phyloP scores from a whole-genome alignment of 768 basidiomycete species.

The Boletus vermiculosoides region DNA sequence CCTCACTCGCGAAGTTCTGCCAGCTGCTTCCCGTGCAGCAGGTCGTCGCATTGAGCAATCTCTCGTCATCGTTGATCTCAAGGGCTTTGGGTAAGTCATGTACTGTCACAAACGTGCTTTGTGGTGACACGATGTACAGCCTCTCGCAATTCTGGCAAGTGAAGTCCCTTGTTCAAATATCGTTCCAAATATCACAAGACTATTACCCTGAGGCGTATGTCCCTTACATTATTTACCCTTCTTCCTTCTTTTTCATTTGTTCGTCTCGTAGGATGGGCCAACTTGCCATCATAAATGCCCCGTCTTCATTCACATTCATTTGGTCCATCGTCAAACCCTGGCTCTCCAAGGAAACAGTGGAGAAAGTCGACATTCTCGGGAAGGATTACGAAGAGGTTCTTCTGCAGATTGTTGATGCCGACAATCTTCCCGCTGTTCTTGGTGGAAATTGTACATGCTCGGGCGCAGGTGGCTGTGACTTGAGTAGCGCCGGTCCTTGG shows the following conservation, averaged over 20 bases:
- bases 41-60: constrained; percentile 49
- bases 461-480: constrained; percentile 53
- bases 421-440: constrained; percentile 57
- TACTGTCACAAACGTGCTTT: background rate
- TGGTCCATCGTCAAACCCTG: constrained; percentile 70
- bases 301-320: constrained; percentile 68
- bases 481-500: constrained; percentile 72
- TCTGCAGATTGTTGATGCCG: constrained; percentile 58
- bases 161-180: constrained; percentile 56
- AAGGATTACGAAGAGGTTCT: constrained; percentile 56
- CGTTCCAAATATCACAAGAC: constrained; percentile 76
- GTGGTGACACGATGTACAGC: constrained; percentile 33
- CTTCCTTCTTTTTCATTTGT: background rate
- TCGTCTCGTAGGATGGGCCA: constrained; percentile 59
- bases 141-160: constrained; percentile 75
- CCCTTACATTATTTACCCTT: background rate
- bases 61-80: constrained; percentile 67
- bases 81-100: constrained; percentile 60
- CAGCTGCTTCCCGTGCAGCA: constrained; percentile 58
- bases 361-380: constrained; percentile 67
- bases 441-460: constrained; percentile 69
- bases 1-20: constrained; percentile 63
- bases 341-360: constrained; percentile 69
- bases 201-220: constrained; percentile 76
- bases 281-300: constrained; percentile 69